Evolutionary conservation across 192 early-diverging fungal species (phyloP).

Genomic region (Coemansia sp.): DNA sequence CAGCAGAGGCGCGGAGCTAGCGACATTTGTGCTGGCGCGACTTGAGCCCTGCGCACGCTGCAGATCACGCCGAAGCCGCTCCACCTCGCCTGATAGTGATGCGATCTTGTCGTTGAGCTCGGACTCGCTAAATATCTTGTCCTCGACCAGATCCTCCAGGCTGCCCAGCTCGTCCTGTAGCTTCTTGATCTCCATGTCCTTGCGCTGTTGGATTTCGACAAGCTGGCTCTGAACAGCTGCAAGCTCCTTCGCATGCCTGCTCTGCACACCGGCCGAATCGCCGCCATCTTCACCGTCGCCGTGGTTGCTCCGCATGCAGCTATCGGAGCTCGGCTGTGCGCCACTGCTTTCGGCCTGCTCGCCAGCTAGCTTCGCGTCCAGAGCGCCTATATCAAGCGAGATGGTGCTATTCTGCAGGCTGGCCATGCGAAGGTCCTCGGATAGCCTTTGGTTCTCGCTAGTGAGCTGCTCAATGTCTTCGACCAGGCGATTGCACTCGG

Average conservation of each 20-base stretch:
- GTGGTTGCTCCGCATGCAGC: background rate
- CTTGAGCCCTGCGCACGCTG: constrained; percentile 7
- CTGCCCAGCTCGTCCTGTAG: constrained; percentile 66
- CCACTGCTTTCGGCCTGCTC: constrained; percentile 5
- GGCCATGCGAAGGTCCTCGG: constrained; percentile 43
- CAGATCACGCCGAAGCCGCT: constrained; percentile 32
- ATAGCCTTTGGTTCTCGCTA: constrained; percentile 54
- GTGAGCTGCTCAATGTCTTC: constrained; percentile 75
- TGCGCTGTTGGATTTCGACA: constrained; percentile 57
- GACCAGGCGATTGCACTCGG: constrained; percentile 68
- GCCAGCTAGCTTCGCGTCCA: constrained; percentile 36
- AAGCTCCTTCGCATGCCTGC: constrained; percentile 56
- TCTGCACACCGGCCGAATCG: constrained; percentile 28
- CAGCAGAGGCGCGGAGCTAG: too few relatives aligned
- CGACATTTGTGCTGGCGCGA: background rate
- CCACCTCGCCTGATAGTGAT: constrained; percentile 56
- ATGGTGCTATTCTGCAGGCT: constrained; percentile 53
- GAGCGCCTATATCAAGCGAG: constrained; percentile 42
- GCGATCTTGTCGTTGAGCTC: constrained; percentile 66
- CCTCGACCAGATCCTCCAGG: constrained; percentile 68
- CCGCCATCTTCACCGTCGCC: constrained; percentile 42
- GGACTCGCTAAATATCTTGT: constrained; percentile 70
- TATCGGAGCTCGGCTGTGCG: background rate
- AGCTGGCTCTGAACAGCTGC: constrained; percentile 53
- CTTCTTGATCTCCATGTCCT: constrained; percentile 58